These are phyloP conservation scores for Pleurotus salmoneostramineus DNA, from an alignment of 768 basidiomycete genomes.

Conservation along the genomic window DNA sequence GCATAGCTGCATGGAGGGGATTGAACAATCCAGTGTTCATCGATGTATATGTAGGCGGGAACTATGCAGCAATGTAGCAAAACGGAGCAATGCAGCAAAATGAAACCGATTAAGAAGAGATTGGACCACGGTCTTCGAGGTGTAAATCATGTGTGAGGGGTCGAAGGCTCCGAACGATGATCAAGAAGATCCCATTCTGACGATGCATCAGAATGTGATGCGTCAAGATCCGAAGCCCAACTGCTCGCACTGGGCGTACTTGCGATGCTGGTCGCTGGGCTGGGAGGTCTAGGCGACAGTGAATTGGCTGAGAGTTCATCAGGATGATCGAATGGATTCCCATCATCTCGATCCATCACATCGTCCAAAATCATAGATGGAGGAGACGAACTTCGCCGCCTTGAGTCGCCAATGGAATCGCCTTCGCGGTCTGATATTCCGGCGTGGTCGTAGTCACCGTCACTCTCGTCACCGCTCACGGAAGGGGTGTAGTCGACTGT, in stretches of 20 bases:
- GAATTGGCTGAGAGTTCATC: not conserved
- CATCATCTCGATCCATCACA: no score
- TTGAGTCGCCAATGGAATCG: not conserved
- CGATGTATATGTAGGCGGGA: no score
- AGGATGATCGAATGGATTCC: not conserved
- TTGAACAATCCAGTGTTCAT: not conserved
- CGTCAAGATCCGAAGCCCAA: not conserved
- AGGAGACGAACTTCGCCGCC: not conserved
- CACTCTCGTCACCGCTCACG: constrained; percentile 1
- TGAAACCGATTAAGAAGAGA: no score
- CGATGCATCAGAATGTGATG: not conserved
- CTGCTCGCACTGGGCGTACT: not conserved
- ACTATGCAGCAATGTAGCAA: no score
- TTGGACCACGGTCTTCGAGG: no score
- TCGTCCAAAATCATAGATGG: not conserved
- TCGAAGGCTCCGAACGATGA: not conserved
- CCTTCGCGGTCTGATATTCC: no score
- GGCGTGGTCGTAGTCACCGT: not conserved
- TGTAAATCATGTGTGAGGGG: no score
- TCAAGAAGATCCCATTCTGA: not conserved
- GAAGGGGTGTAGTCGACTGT: constrained; percentile 4
- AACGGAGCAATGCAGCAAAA: no score
- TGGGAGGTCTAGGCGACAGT: not conserved
- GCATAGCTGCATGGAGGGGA: constrained; percentile 19
- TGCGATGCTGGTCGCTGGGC: not conserved